Evolutionary conservation across 148 eudicot genomes (phyloP).

Genomic region (Chenopodium quinoa): DNA sequence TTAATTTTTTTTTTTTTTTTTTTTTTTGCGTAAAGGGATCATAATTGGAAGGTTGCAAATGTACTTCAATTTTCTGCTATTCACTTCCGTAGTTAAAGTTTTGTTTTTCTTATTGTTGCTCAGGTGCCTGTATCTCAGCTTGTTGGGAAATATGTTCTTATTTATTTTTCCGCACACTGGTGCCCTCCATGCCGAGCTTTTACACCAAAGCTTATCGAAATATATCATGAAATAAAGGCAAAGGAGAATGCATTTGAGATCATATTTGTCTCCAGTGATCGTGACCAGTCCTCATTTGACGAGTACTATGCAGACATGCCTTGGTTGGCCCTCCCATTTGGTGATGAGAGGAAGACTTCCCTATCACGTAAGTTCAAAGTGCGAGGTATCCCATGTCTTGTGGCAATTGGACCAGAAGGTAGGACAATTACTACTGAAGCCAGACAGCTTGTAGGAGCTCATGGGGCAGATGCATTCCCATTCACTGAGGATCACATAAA

Average conservation of each 20-base stretch:
- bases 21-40: background rate
- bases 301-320: constrained; percentile 51
- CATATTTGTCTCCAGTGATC: constrained; percentile 51
- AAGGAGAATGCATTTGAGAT: constrained; percentile 49
- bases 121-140: constrained; percentile 58
- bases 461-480: constrained; percentile 59
- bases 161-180: constrained; percentile 68
- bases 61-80: background rate
- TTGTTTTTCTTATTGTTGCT: background rate
- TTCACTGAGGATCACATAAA: constrained; percentile 48
- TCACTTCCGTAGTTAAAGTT: background rate
- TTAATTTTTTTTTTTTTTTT: too few relatives aligned
- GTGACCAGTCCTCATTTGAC: constrained; percentile 39
- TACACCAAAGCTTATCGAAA: constrained; percentile 45
- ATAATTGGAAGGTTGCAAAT: background rate
- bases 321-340: constrained; percentile 61
- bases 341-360: constrained; percentile 43
- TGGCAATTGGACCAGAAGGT: constrained; percentile 48
- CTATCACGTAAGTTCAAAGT: constrained; percentile 45
- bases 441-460: constrained; percentile 31
- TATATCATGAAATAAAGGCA: constrained; percentile 51
- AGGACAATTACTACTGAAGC: constrained; percentile 44
- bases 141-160: constrained; percentile 51
- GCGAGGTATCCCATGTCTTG: constrained; percentile 44
- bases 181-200: constrained; percentile 62